These are phyloP conservation scores for Petunia secreta DNA, from an alignment of 257 asterid species.

Conservation along the genomic window DNA sequence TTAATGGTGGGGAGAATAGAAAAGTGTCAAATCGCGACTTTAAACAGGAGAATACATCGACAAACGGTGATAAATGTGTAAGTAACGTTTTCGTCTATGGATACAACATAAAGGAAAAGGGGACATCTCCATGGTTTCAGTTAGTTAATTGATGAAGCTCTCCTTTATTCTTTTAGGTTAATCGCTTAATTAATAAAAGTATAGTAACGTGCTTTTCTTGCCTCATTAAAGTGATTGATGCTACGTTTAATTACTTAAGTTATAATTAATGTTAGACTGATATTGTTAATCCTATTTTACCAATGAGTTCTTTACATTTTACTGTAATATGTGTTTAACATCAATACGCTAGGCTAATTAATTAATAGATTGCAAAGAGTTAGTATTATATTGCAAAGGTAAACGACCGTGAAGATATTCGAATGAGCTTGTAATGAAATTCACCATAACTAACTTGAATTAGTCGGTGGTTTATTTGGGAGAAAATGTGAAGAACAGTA, in stretches of 20 bases:
- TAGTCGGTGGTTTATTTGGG: too few relatives aligned
- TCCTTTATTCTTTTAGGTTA: not conserved
- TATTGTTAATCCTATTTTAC: not conserved
- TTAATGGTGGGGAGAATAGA: not conserved
- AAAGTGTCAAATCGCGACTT: not conserved
- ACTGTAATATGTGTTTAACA: not conserved
- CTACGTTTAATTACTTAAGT: not conserved
- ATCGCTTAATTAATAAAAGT: not conserved
- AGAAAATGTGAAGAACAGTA: too few relatives aligned
- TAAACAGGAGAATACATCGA: too few relatives aligned
- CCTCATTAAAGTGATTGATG: not conserved
- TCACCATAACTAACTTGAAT: too few relatives aligned
- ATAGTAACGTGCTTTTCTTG: not conserved
- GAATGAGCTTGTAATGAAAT: too few relatives aligned
- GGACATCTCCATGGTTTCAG: not conserved
- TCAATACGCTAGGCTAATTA: not conserved
- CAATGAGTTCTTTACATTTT: not conserved
- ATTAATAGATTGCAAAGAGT: too few relatives aligned
- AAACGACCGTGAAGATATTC: too few relatives aligned
- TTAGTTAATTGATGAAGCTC: not conserved
- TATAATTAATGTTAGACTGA: not conserved
- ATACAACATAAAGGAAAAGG: not conserved
- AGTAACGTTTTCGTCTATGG: not conserved
- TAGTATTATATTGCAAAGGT: too few relatives aligned
- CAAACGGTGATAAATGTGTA: not conserved